Percentiles rank a stretch among this genome's conserved stretches.
phyloP scores from a whole-genome alignment of 2,329 filamentous ascomycete species.

The Beauveria varroae region DNA sequence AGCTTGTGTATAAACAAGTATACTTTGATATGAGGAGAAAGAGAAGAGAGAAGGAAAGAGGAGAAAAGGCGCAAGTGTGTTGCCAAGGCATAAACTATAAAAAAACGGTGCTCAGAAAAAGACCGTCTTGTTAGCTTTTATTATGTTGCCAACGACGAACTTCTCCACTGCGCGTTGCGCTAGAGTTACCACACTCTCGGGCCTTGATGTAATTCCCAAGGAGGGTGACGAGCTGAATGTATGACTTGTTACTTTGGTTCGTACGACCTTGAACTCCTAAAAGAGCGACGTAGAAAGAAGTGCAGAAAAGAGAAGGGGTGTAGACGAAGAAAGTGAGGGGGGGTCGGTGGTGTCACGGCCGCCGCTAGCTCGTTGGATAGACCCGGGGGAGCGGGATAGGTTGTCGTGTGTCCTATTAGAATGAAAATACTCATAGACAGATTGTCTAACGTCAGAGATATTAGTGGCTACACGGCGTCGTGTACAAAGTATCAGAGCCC shows the following conservation, averaged over 20 bases:
- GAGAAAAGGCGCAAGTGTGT: not conserved
- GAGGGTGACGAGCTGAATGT: not conserved
- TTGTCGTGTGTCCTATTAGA: not conserved
- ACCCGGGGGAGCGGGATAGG: not conserved
- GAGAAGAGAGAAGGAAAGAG: not conserved
- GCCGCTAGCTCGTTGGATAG: not conserved
- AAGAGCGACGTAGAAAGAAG: not conserved
- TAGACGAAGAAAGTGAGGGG: not conserved
- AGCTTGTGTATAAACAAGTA: not conserved
- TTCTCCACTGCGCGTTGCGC: conserved; percentile 1
- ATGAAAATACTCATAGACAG: not conserved
- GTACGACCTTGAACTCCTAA: not conserved
- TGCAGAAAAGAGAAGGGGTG: not conserved
- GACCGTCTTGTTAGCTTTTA: conserved; percentile 1
- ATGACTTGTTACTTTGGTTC: not conserved
- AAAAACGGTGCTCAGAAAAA: not conserved
- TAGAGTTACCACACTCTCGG: not conserved
- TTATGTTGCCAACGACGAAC: not conserved
- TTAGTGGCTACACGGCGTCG: not conserved
- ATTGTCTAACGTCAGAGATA: not conserved
- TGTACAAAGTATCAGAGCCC: not conserved
- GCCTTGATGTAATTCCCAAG: not conserved
- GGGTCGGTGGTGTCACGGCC: not conserved
- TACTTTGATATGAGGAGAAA: not conserved
- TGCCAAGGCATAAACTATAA: not conserved